Conservation (phyloP, 192 early-diverging fungal species). For the Podila epicladia region DNA sequence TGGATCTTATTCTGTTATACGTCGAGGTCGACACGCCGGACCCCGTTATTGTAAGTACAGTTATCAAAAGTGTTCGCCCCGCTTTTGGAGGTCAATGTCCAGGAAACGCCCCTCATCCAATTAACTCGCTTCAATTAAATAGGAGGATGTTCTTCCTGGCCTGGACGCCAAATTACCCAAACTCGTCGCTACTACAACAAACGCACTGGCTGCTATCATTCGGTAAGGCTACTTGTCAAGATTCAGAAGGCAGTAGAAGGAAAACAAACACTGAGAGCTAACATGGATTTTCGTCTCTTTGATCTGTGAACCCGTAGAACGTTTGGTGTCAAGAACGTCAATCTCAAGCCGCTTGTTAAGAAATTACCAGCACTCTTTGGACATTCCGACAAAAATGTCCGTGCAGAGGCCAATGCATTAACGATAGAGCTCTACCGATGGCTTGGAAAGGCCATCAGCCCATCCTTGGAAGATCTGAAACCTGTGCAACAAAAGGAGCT, state of each 20-base stretch:
- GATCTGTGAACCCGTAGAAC: slow-evolving; percentile 41
- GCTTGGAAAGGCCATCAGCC: slow-evolving; percentile 85
- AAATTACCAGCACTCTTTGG: slow-evolving; percentile 89
- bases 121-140: background rate
- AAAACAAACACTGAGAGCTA: background rate
- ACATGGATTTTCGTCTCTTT: background rate
- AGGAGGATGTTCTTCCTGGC: slow-evolving; percentile 81
- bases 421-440: slow-evolving; percentile 91
- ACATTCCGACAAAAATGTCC: slow-evolving; percentile 92
- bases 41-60: slow-evolving; percentile 79
- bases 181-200: slow-evolving; percentile 79
- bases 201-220: slow-evolving; percentile 68
- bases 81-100: too few relatives aligned
- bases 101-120: background rate
- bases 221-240: slow-evolving; percentile 33
- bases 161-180: slow-evolving; percentile 94
- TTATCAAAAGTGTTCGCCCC: background rate
- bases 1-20: slow-evolving; percentile 86
- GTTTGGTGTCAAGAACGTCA: slow-evolving; percentile 85
- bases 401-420: slow-evolving; percentile 77
- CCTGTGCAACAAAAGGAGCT: slow-evolving; percentile 96
- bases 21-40: slow-evolving; percentile 89
- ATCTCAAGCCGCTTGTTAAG: slow-evolving; percentile 89
- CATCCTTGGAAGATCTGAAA: slow-evolving; percentile 86
- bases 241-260: background rate